Percentiles rank a stretch among this genome's conserved stretches.
Evolutionary conservation across 257 asterid species (phyloP).

Genomic region (Salvia miltiorrhiza): DNA sequence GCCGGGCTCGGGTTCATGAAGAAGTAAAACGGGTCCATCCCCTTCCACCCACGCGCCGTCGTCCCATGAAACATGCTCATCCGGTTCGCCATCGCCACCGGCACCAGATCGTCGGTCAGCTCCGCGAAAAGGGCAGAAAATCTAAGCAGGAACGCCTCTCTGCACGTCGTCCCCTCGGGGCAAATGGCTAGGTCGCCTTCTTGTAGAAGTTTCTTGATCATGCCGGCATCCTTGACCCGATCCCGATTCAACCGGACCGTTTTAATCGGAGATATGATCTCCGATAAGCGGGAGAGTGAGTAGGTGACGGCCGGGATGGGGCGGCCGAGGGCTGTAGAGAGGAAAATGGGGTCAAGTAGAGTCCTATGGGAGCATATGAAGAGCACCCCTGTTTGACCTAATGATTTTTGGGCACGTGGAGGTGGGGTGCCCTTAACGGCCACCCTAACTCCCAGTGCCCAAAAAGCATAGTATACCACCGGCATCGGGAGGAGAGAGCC

Average conservation of each 20-base stretch:
- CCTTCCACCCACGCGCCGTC: slow-evolving; percentile 88
- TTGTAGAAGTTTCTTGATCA: slow-evolving; percentile 44
- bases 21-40: slow-evolving; percentile 70
- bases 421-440: slow-evolving; percentile 65
- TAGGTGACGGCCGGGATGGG: slow-evolving; percentile 69
- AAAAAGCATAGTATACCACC: slow-evolving; percentile 42
- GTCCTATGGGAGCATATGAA: slow-evolving; percentile 73
- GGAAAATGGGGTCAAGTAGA: slow-evolving; percentile 65
- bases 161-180: slow-evolving; percentile 78
- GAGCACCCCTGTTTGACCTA: slow-evolving; percentile 44
- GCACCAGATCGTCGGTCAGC: slow-evolving; percentile 59
- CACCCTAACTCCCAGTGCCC: slow-evolving; percentile 55
- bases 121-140: slow-evolving; percentile 74
- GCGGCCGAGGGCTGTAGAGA: slow-evolving; percentile 62
- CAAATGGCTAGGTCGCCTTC: slow-evolving; percentile 65
- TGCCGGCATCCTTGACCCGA: slow-evolving; percentile 49
- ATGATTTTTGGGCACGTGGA: slow-evolving; percentile 37
- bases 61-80: no score
- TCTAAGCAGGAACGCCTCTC: slow-evolving; percentile 65
- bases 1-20: slow-evolving; percentile 80
- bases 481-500: slow-evolving; percentile 65
- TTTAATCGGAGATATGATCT: slow-evolving; percentile 64
- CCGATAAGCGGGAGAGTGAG: slow-evolving; percentile 62
- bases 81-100: slow-evolving; percentile 62
- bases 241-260: slow-evolving; percentile 58